Evolutionary conservation across 306 rosid genomes (phyloP), one percentile per base, ranked within the genome.

Genomic region (Alnus glutinosa): DNA sequence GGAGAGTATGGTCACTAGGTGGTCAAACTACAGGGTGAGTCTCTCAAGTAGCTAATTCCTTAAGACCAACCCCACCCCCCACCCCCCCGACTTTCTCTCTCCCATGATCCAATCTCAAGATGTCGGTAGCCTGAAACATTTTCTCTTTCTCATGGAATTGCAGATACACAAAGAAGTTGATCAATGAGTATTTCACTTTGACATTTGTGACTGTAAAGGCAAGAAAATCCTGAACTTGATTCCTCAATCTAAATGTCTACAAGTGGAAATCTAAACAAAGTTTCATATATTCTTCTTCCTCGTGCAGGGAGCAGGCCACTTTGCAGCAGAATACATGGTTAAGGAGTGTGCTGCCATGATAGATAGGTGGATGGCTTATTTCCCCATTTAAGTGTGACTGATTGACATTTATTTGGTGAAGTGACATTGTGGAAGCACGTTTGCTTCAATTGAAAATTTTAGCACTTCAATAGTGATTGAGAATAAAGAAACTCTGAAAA

Each of bases 281-380:
- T 68, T 42, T 68, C 34, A 42, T 62, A 30, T 62, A 34, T 68
- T 68, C 8, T 46, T 68, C 3, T 39, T 68, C 49, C 30, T 62
- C 52, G 73, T 52, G 19, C 76, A 78, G 81, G 81, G 76, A 78
- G 81, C 70, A 70, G 81, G 81, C 19, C 81, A 78, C 76, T 69
- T 69, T 78, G 81, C 81, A 15, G 81, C 81, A 70, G 81, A 78
- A 63, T 55, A 72, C 54, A 78, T 67, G n/a, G 59, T 30, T 28
- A 78, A 70, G 69, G 76, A 78, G 62, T 78, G 81, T 57, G 58
- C 75, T 28, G 76, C 75, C 48, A 78, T 78, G 81, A 30, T 78
- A 3, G 34, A 78, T 16, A 70, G 81, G 62, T 78, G 81, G 76
- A 57, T 78, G 70, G 81, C 81, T 57, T 55, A 78, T 49, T 78